Evolutionary conservation across 2,329 filamentous ascomycete species (phyloP).

Genomic region (Metarhizium sp.): DNA sequence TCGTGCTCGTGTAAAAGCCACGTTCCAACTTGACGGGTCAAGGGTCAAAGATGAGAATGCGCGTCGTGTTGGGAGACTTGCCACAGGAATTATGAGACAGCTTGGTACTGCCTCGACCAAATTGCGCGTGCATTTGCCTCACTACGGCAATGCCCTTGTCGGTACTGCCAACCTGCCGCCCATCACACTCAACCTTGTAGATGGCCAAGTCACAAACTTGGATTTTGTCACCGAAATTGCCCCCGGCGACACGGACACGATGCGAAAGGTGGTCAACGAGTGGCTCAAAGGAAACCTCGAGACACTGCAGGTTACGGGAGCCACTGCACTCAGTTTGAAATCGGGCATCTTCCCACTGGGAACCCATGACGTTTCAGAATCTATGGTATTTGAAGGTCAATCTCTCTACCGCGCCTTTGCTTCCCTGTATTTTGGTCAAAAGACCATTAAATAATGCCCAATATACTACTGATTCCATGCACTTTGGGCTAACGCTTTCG

Average conservation of each 20-base stretch:
- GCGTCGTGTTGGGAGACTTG: slow-evolving; percentile 64
- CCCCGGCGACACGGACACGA: slow-evolving; percentile 66
- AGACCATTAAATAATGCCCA: slow-evolving; percentile 28
- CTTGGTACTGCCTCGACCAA: slow-evolving; percentile 65
- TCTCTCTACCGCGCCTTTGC: slow-evolving; percentile 56
- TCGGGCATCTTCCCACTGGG: slow-evolving; percentile 75
- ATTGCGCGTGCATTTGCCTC: slow-evolving; percentile 71
- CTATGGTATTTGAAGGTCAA: slow-evolving; percentile 76
- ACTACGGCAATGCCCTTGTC: slow-evolving; percentile 68
- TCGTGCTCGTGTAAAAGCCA: slow-evolving; percentile 69
- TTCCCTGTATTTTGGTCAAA: slow-evolving; percentile 52
- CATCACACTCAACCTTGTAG: slow-evolving; percentile 65
- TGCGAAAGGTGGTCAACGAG: slow-evolving; percentile 75
- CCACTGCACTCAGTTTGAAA: slow-evolving; percentile 62
- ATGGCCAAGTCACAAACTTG: slow-evolving; percentile 67
- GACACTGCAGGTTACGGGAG: slow-evolving; percentile 61
- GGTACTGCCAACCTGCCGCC: slow-evolving; percentile 70
- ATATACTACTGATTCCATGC: slow-evolving; percentile 8
- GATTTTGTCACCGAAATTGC: slow-evolving; percentile 71
- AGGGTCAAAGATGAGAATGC: slow-evolving; percentile 63
- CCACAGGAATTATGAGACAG: slow-evolving; percentile 71
- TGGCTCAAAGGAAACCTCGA: slow-evolving; percentile 75
- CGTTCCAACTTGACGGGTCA: slow-evolving; percentile 70
- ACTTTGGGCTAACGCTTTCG: slow-evolving; percentile 23
- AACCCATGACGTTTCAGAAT: slow-evolving; percentile 64